Evolutionary conservation across 768 basidiomycete species (phyloP).

Genomic region (Suillus subaureus): DNA sequence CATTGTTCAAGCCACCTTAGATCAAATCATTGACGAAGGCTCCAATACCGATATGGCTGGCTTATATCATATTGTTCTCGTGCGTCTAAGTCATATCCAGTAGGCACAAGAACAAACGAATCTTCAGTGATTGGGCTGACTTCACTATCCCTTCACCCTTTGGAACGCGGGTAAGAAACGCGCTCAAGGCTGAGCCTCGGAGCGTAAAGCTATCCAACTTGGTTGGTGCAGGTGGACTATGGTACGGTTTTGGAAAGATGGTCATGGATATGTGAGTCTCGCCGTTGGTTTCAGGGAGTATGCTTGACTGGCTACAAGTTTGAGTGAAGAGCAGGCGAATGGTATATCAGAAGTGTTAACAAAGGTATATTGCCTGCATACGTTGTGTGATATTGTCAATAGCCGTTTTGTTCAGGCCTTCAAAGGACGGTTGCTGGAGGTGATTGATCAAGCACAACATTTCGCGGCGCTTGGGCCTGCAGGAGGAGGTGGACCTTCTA

Average conservation of each 20-base stretch:
- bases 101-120: constrained; percentile 9
- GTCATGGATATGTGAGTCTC: constrained; percentile 76
- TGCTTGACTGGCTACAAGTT: constrained; percentile 42
- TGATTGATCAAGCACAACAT: constrained; percentile 87
- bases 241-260: constrained; percentile 91
- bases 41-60: constrained; percentile 90
- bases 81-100: constrained; percentile 31
- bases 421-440: constrained; percentile 72
- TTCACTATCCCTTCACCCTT: constrained; percentile 84
- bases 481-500: constrained; percentile 52
- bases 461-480: constrained; percentile 72
- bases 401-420: constrained; percentile 57
- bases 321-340: constrained; percentile 73
- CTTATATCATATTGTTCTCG: constrained; percentile 84
- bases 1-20: constrained; percentile 41
- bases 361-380: constrained; percentile 45
- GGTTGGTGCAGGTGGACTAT: constrained; percentile 84
- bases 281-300: constrained; percentile 5
- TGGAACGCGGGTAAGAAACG: constrained; percentile 75
- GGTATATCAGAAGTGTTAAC: constrained; percentile 74
- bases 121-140: constrained; percentile 80
- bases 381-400: constrained; percentile 12
- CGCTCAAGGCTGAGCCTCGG: constrained; percentile 84
- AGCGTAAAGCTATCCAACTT: constrained; percentile 82
- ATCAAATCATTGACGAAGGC: constrained; percentile 77